phyloP scores from a whole-genome alignment of 805 yeast species.

The Novakomyces olei region DNA sequence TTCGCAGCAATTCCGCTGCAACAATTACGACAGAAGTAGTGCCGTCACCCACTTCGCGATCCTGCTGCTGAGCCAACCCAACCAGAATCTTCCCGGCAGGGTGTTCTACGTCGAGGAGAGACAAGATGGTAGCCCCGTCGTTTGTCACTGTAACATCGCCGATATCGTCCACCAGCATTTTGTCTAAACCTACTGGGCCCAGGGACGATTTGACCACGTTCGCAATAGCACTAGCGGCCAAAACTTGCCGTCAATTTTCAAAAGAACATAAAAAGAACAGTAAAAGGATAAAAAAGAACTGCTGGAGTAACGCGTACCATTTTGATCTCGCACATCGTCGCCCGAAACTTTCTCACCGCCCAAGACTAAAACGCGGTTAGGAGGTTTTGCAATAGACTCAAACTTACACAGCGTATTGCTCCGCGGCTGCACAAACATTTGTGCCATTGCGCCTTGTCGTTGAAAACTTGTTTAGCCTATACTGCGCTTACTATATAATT shows the following conservation, averaged over 20 bases:
- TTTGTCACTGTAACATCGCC: slow-evolving; percentile 94
- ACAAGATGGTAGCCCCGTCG: slow-evolving; percentile 92
- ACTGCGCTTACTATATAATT: too few species aligned
- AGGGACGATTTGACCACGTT: slow-evolving; percentile 74
- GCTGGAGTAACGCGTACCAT: slow-evolving; percentile 21
- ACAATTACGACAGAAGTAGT: slow-evolving; percentile 93
- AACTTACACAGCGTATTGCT: too few species aligned
- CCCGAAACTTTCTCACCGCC: slow-evolving; percentile 94
- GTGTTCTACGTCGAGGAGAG: slow-evolving; percentile 84
- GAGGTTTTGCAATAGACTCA: too few species aligned
- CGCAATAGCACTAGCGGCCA: slow-evolving; percentile 76
- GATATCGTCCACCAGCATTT: slow-evolving; percentile 95
- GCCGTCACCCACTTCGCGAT: slow-evolving; percentile 95
- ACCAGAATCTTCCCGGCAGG: slow-evolving; percentile 97
- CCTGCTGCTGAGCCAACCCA: slow-evolving; percentile 96
- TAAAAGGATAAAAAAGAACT: not conserved
- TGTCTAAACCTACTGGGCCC: slow-evolving; percentile 96
- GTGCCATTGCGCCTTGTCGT: too few species aligned
- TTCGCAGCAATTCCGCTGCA: slow-evolving; percentile 73
- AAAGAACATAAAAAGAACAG: too few species aligned
- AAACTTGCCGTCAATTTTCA: slow-evolving; percentile 21
- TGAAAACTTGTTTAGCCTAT: too few species aligned
- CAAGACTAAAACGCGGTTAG: slow-evolving; percentile 25
- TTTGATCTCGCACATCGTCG: slow-evolving; percentile 88
- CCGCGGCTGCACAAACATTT: too few species aligned